These are phyloP conservation scores for Colletotrichum orbiculare DNA, from an alignment of 2,329 filamentous ascomycete genomes.

Conservation along the genomic window DNA sequence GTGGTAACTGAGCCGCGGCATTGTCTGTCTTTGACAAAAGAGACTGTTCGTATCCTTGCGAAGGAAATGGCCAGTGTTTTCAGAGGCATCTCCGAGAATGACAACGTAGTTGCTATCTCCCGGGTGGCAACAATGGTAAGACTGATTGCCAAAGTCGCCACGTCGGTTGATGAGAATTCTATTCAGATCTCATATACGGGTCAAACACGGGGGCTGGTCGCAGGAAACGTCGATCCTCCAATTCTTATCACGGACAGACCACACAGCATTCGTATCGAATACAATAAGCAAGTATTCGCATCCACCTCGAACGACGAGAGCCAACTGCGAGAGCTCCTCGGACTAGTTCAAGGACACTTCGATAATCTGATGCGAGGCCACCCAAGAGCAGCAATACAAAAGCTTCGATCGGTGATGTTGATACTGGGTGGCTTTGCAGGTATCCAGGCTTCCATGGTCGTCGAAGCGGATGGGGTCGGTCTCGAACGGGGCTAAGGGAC, in stretches of 20 bases:
- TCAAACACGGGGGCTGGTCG: neutral
- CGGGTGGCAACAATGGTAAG: neutral
- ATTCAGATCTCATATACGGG: neutral
- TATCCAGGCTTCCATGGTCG: neutral
- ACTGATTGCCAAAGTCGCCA: neutral
- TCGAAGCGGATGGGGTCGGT: neutral
- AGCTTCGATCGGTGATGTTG: neutral
- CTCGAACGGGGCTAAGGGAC: neutral
- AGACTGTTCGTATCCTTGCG: neutral
- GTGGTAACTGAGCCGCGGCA: conserved; percentile 4
- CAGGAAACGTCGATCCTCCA: too few species aligned
- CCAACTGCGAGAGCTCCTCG: neutral
- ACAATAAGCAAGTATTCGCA: neutral
- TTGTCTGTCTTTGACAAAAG: neutral
- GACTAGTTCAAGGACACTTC: neutral
- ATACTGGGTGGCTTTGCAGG: neutral
- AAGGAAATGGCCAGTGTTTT: neutral
- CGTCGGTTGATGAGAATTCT: neutral
- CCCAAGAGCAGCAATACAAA: conserved; percentile 2
- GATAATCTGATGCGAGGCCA: neutral
- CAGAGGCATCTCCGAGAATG: neutral
- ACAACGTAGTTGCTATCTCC: conserved; percentile 6
- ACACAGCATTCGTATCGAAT: neutral
- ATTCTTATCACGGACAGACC: neutral
- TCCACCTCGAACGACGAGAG: neutral